Conservation (phyloP, 2,329 filamentous ascomycete species). For the Aspergillus nomiae region DNA sequence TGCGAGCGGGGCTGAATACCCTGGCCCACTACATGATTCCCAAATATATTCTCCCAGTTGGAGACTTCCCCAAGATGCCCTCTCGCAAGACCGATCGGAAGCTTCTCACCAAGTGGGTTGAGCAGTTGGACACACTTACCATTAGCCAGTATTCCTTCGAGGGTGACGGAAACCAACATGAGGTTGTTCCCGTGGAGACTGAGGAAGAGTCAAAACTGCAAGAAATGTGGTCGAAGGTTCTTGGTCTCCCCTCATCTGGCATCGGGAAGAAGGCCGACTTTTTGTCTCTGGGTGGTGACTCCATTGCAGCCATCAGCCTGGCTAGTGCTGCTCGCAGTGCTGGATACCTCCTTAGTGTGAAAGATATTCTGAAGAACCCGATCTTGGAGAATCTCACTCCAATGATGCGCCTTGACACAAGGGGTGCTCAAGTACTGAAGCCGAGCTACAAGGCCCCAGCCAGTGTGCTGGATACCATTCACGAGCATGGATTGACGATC, state of each 20-base stretch:
- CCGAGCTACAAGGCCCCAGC: neutral
- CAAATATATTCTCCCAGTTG: neutral
- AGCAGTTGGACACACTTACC: neutral
- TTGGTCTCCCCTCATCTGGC: neutral
- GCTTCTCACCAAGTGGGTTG: neutral
- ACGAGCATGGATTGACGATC: neutral
- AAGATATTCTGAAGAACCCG: neutral
- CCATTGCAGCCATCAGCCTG: neutral
- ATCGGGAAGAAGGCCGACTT: neutral
- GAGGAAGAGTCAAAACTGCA: neutral
- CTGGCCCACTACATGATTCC: neutral
- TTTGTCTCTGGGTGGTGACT: slow-evolving; percentile 1
- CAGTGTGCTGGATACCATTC: neutral
- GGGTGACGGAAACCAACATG: too few species aligned
- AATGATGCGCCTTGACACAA: neutral
- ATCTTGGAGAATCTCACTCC: neutral
- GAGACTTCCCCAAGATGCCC: neutral
- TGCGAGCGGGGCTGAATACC: too few species aligned
- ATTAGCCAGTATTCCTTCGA: too few species aligned
- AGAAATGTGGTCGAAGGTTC: neutral
- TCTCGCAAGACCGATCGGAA: slow-evolving; percentile 1
- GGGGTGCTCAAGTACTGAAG: neutral
- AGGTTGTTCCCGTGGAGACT: neutral
- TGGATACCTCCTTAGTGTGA: neutral
- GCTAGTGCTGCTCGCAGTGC: neutral